phyloP scores from a whole-genome alignment of 2,329 filamentous ascomycete species.

The Magnaporthiopsis poae region DNA sequence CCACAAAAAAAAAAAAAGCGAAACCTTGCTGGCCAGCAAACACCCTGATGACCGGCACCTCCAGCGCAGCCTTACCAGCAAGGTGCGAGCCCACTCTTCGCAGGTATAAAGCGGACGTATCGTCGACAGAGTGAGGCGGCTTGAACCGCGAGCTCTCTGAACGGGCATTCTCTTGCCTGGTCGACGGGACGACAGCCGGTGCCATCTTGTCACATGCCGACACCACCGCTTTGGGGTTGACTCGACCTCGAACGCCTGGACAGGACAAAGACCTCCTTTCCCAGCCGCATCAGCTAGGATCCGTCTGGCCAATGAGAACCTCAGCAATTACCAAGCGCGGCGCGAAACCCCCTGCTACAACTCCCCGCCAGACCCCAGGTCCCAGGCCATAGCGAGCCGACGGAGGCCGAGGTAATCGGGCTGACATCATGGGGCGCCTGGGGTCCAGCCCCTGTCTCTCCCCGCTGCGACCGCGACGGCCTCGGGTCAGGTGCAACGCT shows the following conservation, averaged over 20 bases:
- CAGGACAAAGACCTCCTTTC: background rate
- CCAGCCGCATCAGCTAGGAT: background rate
- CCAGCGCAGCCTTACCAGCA: background rate
- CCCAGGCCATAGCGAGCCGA: background rate
- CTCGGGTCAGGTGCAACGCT: background rate
- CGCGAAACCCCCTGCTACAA: background rate
- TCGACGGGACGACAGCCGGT: too few relatives aligned
- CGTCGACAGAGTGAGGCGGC: too few relatives aligned
- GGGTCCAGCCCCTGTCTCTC: background rate
- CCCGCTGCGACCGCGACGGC: background rate
- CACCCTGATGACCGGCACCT: background rate
- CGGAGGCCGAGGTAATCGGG: background rate
- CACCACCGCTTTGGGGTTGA: too few relatives aligned
- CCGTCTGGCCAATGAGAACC: background rate
- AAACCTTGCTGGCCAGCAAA: background rate
- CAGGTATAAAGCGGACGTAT: background rate
- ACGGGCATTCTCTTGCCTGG: too few relatives aligned
- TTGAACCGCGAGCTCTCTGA: too few relatives aligned
- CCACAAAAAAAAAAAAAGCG: too few relatives aligned
- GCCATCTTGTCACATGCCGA: background rate
- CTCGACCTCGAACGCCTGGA: background rate
- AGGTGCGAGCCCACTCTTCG: background rate
- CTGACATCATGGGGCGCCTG: background rate
- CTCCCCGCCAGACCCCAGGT: background rate
- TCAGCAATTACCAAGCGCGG: background rate